Evolutionary conservation across 2,329 filamentous ascomycete genomes (phyloP), one percentile per base, ranked within the genome.

Genomic region (Alternaria gansuensis): DNA sequence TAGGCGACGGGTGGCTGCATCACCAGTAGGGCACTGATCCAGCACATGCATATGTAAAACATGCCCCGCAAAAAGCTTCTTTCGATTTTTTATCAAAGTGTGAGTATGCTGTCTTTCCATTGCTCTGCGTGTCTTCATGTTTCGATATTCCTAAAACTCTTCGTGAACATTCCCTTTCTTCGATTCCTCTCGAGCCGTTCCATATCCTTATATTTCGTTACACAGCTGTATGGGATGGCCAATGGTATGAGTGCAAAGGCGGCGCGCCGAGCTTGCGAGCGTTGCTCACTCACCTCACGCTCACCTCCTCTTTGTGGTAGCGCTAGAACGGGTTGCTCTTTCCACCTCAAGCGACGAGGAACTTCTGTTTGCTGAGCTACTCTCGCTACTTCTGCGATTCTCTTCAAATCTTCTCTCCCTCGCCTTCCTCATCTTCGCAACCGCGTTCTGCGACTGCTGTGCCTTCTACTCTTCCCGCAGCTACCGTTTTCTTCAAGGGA

Each of bases 1-100:
- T 41, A 63, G 58, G 62, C 54, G 55, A 64, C 61, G 63, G 63
- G 60, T 66, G 54, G 46, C 61, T 70, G 62, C 68, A 66, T 21
- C 40, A 37, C 29, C 17, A 17, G 21, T 56, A 44, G 40, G 46
- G 28, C 11, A 48, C 37, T 51, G n/a, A 14, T 44, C 13, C 39
- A 46, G 31, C 10, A 43, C 37, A 17, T 60, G 45, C 37, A 58
- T 21, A 64, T 61, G 51, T 49, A 57, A 62, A 64, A 57, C 48
- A 60, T 51, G 23, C 43, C 29, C 53, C 52, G 39, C n/a, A 36
- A 44, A 44, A 37, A 41, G 4, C 13, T 14, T 33, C n/a, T 45
- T 36, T 28, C 41, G 13, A 36, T 9, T 10, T 2, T 7, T 26
- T 10, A 7, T 45, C 11, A 34, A 24, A 24, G 28, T 28, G 29